Percentiles rank a stretch among this genome's conserved stretches.
Evolutionary conservation across 495 filamentous ascomycete species (phyloP).

Genomic region (Xylaria palmicola): DNA sequence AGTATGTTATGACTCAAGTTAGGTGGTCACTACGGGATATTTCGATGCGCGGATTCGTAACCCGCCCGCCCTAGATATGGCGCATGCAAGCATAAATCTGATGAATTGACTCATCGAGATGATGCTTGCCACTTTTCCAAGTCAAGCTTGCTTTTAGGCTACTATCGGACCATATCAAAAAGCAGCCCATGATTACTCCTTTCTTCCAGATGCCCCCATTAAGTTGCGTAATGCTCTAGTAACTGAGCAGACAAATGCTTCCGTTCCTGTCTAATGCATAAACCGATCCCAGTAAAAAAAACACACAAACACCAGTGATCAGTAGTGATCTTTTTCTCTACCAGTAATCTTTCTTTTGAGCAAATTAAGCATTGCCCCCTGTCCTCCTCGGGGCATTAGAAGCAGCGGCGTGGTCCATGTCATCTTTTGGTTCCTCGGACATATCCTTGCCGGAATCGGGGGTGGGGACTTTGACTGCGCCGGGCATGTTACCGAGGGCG

Average conservation of each 20-base stretch:
- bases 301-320: conserved; percentile 3
- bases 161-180: no score
- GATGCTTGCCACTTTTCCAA: no score
- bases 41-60: no score
- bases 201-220: background rate
- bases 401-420: conserved; percentile 24
- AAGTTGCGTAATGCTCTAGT: background rate
- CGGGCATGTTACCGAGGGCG: conserved; percentile 20
- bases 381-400: conserved; percentile 22
- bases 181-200: background rate
- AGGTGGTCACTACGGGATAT: no score
- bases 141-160: no score
- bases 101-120: no score
- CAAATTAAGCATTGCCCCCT: background rate
- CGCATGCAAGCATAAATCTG: no score
- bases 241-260: background rate
- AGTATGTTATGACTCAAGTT: no score
- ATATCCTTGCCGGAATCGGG: conserved; percentile 23
- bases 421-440: conserved; percentile 16
- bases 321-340: background rate
- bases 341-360: background rate
- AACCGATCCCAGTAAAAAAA: background rate
- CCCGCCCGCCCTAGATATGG: no score
- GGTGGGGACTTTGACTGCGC: conserved; percentile 2
- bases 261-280: background rate